A percentile compares a stretch with the other conserved stretches of the same genome.
phyloP scores from a whole-genome alignment of 768 basidiomycete genomes.

The Suillus discolor region DNA sequence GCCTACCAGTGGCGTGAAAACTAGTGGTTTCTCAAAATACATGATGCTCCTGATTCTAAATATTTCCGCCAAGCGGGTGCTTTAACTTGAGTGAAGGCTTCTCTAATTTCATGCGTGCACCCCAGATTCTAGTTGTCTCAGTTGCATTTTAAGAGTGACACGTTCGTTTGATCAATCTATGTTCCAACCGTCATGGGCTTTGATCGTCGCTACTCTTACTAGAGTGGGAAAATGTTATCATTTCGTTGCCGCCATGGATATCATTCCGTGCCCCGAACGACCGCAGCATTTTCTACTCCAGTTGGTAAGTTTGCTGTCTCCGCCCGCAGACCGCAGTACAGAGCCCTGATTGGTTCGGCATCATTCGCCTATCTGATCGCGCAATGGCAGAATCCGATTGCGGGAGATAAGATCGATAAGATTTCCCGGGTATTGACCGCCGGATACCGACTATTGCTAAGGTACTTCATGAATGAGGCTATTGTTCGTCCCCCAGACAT shows the following conservation, averaged over 20 bases:
- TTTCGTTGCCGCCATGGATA: background rate
- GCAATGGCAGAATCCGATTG: too few relatives aligned
- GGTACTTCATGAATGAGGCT: background rate
- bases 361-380: background rate
- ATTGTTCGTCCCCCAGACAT: constrained; percentile 3
- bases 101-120: background rate
- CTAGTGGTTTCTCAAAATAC: constrained; percentile 27
- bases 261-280: background rate
- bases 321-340: background rate
- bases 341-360: constrained; percentile 1
- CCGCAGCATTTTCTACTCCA: background rate
- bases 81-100: background rate
- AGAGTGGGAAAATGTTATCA: background rate
- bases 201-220: background rate
- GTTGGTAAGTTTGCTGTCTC: background rate
- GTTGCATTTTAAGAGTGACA: background rate
- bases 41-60: background rate
- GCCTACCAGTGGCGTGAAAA: constrained; percentile 75
- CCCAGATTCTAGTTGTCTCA: background rate
- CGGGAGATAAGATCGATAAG: background rate
- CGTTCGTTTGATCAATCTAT: background rate
- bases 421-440: background rate
- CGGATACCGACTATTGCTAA: background rate
- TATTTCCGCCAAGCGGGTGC: background rate
- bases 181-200: background rate